Conservation (phyloP, 2,329 filamentous ascomycete species). For the Spiromastix sp. region DNA sequence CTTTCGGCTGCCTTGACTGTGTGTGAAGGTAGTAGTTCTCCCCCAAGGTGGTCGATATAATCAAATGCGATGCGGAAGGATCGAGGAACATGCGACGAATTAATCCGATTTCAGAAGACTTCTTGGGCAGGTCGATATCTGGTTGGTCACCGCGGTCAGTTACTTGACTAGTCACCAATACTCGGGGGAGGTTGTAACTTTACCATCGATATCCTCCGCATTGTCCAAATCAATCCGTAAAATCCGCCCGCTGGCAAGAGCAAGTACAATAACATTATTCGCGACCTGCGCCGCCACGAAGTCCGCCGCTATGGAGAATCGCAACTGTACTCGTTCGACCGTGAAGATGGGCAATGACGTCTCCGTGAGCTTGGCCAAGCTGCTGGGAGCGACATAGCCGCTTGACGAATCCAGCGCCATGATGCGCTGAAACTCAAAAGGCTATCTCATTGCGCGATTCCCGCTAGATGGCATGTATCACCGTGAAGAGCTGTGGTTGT, state of each 20-base stretch:
- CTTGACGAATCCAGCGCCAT: slow-evolving; percentile 64
- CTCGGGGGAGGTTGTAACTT: slow-evolving; percentile 10
- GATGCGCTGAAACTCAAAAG: slow-evolving; percentile 20
- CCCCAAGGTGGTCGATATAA: slow-evolving; percentile 81
- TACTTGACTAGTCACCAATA: too few relatives aligned
- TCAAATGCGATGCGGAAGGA: slow-evolving; percentile 85
- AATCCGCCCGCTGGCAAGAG: slow-evolving; percentile 83
- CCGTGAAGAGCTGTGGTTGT: neutral
- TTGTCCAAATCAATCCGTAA: slow-evolving; percentile 88
- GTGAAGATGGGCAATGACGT: slow-evolving; percentile 79
- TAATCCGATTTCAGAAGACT: slow-evolving; percentile 77
- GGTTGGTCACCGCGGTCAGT: slow-evolving; percentile 5
- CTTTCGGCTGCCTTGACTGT: slow-evolving; percentile 78
- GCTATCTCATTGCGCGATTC: slow-evolving; percentile 10
- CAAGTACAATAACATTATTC: slow-evolving; percentile 91
- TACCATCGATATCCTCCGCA: slow-evolving; percentile 89
- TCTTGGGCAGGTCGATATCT: slow-evolving; percentile 97
- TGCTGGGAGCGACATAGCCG: slow-evolving; percentile 61
- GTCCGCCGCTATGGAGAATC: slow-evolving; percentile 88
- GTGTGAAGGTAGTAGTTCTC: slow-evolving; percentile 98
- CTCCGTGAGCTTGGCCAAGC: slow-evolving; percentile 50
- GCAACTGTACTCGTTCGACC: slow-evolving; percentile 81
- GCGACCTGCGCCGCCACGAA: slow-evolving; percentile 95
- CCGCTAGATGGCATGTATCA: slow-evolving; percentile 1
- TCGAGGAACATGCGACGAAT: slow-evolving; percentile 97